A percentile compares a stretch with the other conserved stretches of the same genome.
Evolutionary conservation across 2,329 filamentous ascomycete genomes (phyloP).

Genomic region (Blastomyces emzantsi): DNA sequence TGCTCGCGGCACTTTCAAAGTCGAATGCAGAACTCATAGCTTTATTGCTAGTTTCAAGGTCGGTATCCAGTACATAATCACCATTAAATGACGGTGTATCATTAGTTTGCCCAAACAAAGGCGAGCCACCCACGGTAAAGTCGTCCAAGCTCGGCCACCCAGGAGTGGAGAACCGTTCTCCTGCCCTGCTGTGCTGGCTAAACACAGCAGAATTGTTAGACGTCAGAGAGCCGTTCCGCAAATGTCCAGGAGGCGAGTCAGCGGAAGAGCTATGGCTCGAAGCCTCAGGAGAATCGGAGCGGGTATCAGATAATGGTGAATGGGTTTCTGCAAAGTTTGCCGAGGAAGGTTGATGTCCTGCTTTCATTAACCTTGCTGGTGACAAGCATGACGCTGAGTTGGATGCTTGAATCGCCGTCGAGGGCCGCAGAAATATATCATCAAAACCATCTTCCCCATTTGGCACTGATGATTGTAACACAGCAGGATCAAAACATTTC

Average conservation of each 20-base stretch:
- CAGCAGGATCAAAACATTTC: conserved; percentile 34
- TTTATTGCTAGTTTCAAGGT: conserved; percentile 39
- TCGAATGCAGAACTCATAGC: conserved; percentile 43
- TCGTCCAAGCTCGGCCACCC: conserved; percentile 33
- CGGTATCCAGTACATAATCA: conserved; percentile 26
- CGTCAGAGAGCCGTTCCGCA: conserved; percentile 33
- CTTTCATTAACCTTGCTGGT: conserved; percentile 21
- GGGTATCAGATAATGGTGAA: conserved; percentile 30
- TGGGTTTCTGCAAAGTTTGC: conserved; percentile 20
- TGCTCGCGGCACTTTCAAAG: conserved; percentile 41
- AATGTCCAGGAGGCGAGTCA: conserved; percentile 34
- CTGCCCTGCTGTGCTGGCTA: conserved; percentile 12
- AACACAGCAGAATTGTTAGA: conserved; percentile 35
- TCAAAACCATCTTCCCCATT: conserved; percentile 36
- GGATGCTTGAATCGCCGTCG: conserved; percentile 25
- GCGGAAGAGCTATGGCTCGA: conserved; percentile 38
- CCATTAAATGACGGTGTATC: conserved; percentile 28
- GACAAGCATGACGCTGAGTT: conserved; percentile 25
- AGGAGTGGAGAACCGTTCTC: conserved; percentile 24
- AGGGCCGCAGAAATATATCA: conserved; percentile 30
- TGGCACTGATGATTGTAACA: conserved; percentile 29
- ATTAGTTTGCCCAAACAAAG: conserved; percentile 33
- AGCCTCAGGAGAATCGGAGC: conserved; percentile 38
- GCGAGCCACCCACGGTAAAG: conserved; percentile 31
- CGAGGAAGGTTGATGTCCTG: conserved; percentile 6